These are phyloP conservation scores for Neurospora cerealis DNA, from an alignment of 495 filamentous ascomycete genomes.

Conservation along the genomic window DNA sequence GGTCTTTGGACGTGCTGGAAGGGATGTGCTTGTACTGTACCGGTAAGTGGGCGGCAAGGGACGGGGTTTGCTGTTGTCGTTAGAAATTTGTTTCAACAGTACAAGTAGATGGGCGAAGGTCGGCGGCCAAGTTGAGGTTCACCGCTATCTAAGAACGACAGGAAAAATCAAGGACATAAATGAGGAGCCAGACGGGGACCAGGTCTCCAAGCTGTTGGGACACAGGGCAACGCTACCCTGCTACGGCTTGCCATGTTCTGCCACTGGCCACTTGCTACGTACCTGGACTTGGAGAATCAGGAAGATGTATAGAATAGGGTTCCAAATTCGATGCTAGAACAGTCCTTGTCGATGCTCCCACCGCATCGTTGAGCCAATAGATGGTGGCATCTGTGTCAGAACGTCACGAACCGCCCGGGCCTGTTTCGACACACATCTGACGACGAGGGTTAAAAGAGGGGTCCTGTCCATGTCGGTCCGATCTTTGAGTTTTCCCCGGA, in stretches of 20 bases:
- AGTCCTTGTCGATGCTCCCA: not conserved
- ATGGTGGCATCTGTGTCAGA: not conserved
- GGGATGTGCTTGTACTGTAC: not conserved
- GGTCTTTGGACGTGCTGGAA: not conserved
- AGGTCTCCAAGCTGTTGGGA: not conserved
- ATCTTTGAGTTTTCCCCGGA: not conserved
- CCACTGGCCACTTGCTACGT: not conserved
- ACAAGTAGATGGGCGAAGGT: not conserved
- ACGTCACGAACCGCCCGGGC: not conserved
- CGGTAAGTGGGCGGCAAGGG: not conserved
- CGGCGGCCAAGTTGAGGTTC: not conserved
- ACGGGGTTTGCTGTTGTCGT: not conserved
- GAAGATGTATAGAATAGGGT: not conserved
- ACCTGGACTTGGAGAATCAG: not conserved
- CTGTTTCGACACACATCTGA: not conserved
- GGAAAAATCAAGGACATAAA: not conserved
- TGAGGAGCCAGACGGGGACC: not conserved
- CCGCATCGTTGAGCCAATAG: not conserved
- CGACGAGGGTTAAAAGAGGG: not conserved
- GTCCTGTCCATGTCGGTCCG: not conserved
- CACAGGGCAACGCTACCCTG: not conserved
- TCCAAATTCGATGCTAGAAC: not conserved
- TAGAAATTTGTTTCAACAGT: not conserved
- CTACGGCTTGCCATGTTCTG: not conserved
- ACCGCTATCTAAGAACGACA: not conserved